Percentiles rank a stretch among this genome's conserved stretches.
phyloP scores from a whole-genome alignment of 73 alveolate species.

The Tetrahymena malaccensis region DNA sequence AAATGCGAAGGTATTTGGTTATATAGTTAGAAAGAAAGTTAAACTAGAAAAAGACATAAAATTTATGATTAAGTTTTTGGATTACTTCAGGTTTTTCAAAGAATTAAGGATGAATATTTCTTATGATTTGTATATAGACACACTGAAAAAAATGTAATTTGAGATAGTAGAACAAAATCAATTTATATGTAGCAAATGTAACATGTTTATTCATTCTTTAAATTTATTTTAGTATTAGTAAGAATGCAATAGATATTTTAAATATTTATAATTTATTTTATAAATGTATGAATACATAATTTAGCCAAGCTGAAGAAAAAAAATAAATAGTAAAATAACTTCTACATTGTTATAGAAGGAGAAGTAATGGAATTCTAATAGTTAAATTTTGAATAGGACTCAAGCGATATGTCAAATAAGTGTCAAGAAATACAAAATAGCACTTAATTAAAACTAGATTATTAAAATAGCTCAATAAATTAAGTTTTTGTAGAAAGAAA shows the following conservation, averaged over 20 bases:
- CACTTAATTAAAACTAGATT: not conserved
- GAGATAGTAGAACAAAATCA: not conserved
- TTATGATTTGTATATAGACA: not conserved
- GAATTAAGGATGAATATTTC: not conserved
- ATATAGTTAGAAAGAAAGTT: not conserved
- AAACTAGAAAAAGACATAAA: not conserved
- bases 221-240: not conserved
- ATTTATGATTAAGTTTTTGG: not conserved
- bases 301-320: not conserved
- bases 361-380: not conserved
- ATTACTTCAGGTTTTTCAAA: not conserved
- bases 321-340: not conserved
- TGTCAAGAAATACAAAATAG: not conserved
- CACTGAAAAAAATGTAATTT: not conserved
- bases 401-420: not conserved
- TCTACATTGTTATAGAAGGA: not conserved
- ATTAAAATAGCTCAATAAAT: not conserved
- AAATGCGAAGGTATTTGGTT: not conserved
- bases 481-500: not conserved
- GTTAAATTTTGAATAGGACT: not conserved
- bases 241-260: not conserved
- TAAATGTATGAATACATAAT: not conserved
- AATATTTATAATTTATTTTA: not conserved
- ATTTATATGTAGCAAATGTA: not conserved
- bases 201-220: not conserved